Conservation (phyloP, 495 filamentous ascomycete species). For the Xylaria scruposa region DNA sequence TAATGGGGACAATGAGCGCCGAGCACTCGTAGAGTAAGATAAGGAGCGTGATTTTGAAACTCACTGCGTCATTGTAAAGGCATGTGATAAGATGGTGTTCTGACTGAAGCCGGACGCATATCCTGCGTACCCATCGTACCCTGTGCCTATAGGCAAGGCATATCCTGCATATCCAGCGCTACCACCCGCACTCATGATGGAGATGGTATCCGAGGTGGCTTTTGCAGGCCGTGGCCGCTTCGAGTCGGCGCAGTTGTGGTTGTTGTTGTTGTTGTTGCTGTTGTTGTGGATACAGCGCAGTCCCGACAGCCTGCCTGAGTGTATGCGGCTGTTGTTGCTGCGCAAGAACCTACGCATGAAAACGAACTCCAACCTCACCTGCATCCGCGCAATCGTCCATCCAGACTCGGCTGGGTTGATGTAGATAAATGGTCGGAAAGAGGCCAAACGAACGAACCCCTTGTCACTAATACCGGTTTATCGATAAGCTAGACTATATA, state of each 20-base stretch:
- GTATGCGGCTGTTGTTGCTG: not conserved
- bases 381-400: constrained; percentile 9
- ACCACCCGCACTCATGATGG: not conserved
- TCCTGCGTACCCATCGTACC: not conserved
- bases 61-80: not conserved
- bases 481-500: constrained; percentile 1
- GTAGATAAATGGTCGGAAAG: not conserved
- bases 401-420: not conserved
- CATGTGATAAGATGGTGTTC: not conserved
- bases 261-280: no score
- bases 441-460: not conserved
- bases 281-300: not conserved
- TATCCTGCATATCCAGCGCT: not conserved
- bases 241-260: not conserved
- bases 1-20: not conserved
- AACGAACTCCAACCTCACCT: not conserved
- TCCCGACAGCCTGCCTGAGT: not conserved
- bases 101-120: constrained; percentile 1
- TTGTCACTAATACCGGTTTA: not conserved
- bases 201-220: not conserved
- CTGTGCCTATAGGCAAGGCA: not conserved
- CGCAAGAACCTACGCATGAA: constrained; percentile 3
- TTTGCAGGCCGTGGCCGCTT: not conserved
- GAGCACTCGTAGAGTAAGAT: not conserved
- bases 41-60: not conserved